phyloP scores from a whole-genome alignment of 352 stramenopile species.

The Phytophthora kernoviae region DNA sequence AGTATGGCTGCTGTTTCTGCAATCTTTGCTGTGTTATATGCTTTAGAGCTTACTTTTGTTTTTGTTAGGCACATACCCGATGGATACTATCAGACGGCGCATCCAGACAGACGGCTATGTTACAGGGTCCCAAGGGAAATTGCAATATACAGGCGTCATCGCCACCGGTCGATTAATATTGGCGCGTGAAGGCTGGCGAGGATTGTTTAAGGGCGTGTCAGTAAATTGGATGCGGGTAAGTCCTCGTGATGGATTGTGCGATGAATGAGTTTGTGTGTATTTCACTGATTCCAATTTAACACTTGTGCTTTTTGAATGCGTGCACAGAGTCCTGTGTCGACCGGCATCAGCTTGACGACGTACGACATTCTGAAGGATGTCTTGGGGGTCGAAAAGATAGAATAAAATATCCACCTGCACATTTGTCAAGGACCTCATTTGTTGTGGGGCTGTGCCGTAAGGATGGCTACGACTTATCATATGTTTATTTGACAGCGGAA shows the following conservation, averaged over 20 bases:
- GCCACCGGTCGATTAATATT: slow-evolving; percentile 76
- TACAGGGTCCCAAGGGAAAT: slow-evolving; percentile 39
- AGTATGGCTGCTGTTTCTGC: slow-evolving; percentile 34
- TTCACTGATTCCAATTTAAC: slow-evolving; percentile 1
- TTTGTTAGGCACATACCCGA: slow-evolving; percentile 73
- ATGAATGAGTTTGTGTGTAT: background rate
- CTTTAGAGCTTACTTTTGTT: slow-evolving; percentile 4
- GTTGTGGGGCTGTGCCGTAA: no score
- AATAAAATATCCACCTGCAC: no score
- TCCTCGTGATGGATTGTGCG: slow-evolving; percentile 7
- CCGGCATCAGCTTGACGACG: slow-evolving; percentile 84
- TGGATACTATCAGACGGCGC: slow-evolving; percentile 84
- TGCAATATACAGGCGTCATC: slow-evolving; percentile 72
- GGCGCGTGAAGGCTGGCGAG: slow-evolving; percentile 74
- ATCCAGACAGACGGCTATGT: slow-evolving; percentile 88
- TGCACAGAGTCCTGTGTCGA: slow-evolving; percentile 78
- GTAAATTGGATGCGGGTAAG: slow-evolving; percentile 89
- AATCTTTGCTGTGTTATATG: background rate
- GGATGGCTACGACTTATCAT: no score
- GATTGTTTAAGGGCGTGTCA: slow-evolving; percentile 87
- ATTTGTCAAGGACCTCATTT: no score
- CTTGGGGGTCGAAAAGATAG: slow-evolving; percentile 83
- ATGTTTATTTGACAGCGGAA: no score
- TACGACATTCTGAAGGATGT: slow-evolving; percentile 89
- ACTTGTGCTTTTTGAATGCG: slow-evolving; percentile 1